These are phyloP conservation scores for Aspergillus baeticus DNA, from an alignment of 495 filamentous ascomycete genomes.

Conservation along the genomic window DNA sequence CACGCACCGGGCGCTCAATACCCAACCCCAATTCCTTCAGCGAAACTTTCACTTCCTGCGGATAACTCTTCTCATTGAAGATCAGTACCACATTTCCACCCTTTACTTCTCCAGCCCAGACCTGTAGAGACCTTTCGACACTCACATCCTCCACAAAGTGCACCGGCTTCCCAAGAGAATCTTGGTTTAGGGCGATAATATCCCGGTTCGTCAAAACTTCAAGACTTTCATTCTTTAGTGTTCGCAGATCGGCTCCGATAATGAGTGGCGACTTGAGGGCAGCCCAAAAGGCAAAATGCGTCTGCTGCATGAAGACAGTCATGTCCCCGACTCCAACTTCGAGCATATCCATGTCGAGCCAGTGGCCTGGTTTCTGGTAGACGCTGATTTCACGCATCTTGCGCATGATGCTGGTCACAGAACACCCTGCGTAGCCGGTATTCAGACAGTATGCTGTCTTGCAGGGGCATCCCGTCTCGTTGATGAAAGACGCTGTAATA, in stretches of 20 bases:
- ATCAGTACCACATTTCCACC: background rate
- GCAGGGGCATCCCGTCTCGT: conserved; percentile 3
- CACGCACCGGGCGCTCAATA: background rate
- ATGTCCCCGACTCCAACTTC: background rate
- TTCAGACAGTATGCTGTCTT: conserved; percentile 1
- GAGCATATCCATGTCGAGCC: conserved; percentile 2
- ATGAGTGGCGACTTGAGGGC: background rate
- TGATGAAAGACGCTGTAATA: background rate
- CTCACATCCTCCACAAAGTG: background rate
- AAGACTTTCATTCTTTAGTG: background rate
- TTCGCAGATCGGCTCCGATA: background rate
- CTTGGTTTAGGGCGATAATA: background rate
- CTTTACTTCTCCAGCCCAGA: background rate
- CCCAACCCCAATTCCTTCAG: background rate
- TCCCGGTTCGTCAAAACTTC: background rate
- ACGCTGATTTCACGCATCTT: conserved; percentile 3
- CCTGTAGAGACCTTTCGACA: background rate
- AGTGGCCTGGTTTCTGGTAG: background rate
- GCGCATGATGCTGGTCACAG: background rate
- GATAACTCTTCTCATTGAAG: conserved; percentile 1
- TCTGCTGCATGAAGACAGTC: background rate
- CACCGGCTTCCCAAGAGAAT: background rate
- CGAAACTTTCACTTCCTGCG: background rate
- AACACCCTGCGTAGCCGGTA: conserved; percentile 2
- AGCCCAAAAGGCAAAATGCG: conserved; percentile 2